These are phyloP conservation scores for Angomonas ambiguus DNA, from an alignment of 208 protist genomes.

Conservation along the genomic window DNA sequence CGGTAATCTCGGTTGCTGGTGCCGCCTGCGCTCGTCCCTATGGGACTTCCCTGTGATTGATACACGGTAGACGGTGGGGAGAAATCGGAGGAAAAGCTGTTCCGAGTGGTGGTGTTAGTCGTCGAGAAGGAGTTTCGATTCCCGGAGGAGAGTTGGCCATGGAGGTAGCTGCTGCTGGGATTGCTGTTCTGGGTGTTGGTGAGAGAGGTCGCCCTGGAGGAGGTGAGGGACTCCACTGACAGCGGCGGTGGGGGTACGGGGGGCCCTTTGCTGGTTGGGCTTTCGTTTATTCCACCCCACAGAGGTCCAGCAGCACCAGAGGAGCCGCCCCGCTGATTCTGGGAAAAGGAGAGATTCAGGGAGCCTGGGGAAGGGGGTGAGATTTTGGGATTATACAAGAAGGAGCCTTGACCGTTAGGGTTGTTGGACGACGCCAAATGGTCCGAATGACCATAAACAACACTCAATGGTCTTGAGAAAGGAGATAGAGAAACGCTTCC, in stretches of 20 bases:
- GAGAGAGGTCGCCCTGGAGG: neutral
- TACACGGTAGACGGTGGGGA: neutral
- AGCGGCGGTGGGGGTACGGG: neutral
- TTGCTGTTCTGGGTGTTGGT: neutral
- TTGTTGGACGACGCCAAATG: neutral
- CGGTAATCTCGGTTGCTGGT: too few species aligned
- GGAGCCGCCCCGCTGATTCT: neutral
- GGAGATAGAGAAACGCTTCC: neutral
- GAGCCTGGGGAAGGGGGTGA: neutral
- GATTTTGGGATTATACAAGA: neutral
- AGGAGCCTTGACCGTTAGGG: neutral
- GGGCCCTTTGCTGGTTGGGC: neutral
- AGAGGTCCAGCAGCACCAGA: neutral
- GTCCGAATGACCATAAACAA: neutral
- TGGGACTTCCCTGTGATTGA: neutral
- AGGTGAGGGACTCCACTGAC: constrained; percentile 2
- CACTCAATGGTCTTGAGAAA: neutral
- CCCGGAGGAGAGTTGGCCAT: neutral
- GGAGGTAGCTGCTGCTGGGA: constrained; percentile 1
- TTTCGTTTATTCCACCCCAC: neutral
- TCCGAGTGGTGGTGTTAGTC: neutral
- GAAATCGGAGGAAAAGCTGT: neutral
- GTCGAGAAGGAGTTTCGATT: neutral
- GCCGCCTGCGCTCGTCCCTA: too few species aligned
- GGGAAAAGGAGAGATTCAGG: neutral